phyloP scores from a whole-genome alignment of 1,139 yeast species.

The Geotrichum aggregatum region DNA sequence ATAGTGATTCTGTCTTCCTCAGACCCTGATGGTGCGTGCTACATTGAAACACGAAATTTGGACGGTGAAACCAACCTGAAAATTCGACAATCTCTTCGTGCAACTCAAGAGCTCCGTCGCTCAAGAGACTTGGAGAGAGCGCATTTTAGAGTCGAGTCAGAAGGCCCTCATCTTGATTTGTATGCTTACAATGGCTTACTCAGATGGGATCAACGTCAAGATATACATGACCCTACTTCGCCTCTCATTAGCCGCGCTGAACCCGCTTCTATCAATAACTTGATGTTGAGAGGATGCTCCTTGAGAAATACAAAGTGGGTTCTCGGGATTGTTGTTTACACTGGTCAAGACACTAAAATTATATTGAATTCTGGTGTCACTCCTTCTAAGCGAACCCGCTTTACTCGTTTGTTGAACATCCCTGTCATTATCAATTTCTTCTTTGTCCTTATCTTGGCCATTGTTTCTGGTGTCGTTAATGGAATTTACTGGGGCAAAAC shows the following conservation, averaged over 20 bases:
- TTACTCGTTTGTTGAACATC: slow-evolving; percentile 75
- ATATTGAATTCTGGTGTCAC: slow-evolving; percentile 92
- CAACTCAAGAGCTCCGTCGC: slow-evolving; percentile 61
- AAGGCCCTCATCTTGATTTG: slow-evolving; percentile 81
- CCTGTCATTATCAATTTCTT: slow-evolving; percentile 76
- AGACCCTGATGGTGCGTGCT: slow-evolving; percentile 86
- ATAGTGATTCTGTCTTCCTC: slow-evolving; percentile 73
- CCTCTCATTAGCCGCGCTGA: slow-evolving; percentile 40
- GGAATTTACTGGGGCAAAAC: slow-evolving; percentile 58
- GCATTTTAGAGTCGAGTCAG: slow-evolving; percentile 80
- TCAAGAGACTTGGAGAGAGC: slow-evolving; percentile 68
- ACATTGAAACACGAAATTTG: slow-evolving; percentile 85
- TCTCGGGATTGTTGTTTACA: slow-evolving; percentile 80
- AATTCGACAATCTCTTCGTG: slow-evolving; percentile 64
- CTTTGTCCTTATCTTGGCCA: slow-evolving; percentile 70
- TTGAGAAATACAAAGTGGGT: slow-evolving; percentile 87
- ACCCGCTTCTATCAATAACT: slow-evolving; percentile 67
- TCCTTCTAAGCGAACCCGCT: slow-evolving; percentile 81
- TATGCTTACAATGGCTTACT: slow-evolving; percentile 78
- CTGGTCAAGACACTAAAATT: slow-evolving; percentile 88
- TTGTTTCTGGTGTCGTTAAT: slow-evolving; percentile 75
- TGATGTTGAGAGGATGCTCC: slow-evolving; percentile 83
- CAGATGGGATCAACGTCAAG: slow-evolving; percentile 45
- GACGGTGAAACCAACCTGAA: slow-evolving; percentile 97
- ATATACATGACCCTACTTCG: slow-evolving; percentile 20